phyloP scores from a whole-genome alignment of 1,139 yeast species.

The Suhomyces chickasaworum region DNA sequence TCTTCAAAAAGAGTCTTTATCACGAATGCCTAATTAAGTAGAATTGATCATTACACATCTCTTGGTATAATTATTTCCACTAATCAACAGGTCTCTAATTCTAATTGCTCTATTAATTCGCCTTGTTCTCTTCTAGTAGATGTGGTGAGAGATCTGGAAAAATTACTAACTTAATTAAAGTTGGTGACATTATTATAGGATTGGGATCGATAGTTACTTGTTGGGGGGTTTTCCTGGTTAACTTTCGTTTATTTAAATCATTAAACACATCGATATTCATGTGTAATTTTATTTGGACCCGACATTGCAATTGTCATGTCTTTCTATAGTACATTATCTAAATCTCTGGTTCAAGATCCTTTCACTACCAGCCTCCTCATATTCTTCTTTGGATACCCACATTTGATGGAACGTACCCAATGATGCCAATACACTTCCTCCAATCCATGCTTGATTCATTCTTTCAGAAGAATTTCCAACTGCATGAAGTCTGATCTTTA shows the following conservation, averaged over 20 bases:
- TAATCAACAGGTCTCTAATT: too few species aligned
- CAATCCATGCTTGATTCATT: slow-evolving; percentile 88
- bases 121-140: too few species aligned
- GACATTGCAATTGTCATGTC: background rate
- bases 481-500: slow-evolving; percentile 85
- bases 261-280: background rate
- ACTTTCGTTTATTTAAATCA: background rate
- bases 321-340: slow-evolving; percentile 41
- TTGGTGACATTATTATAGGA: too few species aligned
- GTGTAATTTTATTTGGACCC: background rate
- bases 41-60: too few species aligned
- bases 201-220: too few species aligned
- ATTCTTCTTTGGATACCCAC: slow-evolving; percentile 93
- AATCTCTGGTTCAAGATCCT: slow-evolving; percentile 74
- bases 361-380: slow-evolving; percentile 88
- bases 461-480: slow-evolving; percentile 85
- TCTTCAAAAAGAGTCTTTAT: too few species aligned
- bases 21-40: too few species aligned
- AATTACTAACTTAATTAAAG: too few species aligned
- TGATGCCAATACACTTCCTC: slow-evolving; percentile 90
- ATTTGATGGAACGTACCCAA: slow-evolving; percentile 95
- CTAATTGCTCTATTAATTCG: too few species aligned
- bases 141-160: too few species aligned
- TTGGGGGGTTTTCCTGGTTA: too few species aligned
- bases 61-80: too few species aligned